Conservation (phyloP, 176 grass and related monocot genomes). For the Raddia distichophylla region DNA sequence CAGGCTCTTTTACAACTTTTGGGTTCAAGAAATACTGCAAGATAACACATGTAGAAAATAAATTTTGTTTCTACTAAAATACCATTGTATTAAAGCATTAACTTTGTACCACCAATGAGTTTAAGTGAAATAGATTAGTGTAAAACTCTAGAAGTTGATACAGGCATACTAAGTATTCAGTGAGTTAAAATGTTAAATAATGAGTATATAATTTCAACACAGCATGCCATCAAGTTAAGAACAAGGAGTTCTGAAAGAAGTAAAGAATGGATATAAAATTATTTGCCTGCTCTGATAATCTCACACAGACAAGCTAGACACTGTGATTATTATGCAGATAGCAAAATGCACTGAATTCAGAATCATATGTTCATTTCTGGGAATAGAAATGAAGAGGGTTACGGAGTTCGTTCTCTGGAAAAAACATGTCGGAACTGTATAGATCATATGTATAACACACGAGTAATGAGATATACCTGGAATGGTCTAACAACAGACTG, state of each 20-base stretch:
- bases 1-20: constrained; percentile 77
- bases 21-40: constrained; percentile 93
- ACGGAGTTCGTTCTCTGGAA: constrained; percentile 3
- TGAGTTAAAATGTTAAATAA: neutral
- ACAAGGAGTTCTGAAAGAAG: constrained; percentile 2
- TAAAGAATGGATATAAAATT: neutral
- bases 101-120: constrained; percentile 1
- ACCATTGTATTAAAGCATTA: constrained; percentile 5
- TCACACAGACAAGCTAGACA: neutral
- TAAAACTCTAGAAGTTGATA: constrained; percentile 17
- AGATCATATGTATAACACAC: neutral
- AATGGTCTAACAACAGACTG: constrained; percentile 73
- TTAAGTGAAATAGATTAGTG: constrained; percentile 17
- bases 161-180: neutral
- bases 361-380: constrained; percentile 7
- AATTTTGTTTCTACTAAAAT: neutral
- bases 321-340: neutral
- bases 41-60: constrained; percentile 34
- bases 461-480: constrained; percentile 58
- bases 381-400: neutral
- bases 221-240: neutral
- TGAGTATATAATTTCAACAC: constrained; percentile 4
- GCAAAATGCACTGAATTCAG: neutral
- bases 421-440: neutral
- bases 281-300: neutral